phyloP scores from a whole-genome alignment of 306 rosid genomes.

The Senna tora region DNA sequence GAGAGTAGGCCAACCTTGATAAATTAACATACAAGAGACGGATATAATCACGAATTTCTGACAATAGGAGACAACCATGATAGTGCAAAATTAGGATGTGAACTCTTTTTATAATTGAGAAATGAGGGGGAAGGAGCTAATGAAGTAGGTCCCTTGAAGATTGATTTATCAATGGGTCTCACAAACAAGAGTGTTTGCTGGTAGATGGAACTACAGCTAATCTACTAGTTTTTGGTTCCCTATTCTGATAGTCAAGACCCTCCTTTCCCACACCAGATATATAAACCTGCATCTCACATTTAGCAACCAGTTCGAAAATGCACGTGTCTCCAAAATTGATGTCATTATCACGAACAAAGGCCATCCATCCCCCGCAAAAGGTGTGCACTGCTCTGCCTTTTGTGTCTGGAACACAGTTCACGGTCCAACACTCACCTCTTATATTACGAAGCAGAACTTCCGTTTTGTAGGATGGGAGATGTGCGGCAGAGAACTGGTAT shows the following conservation, averaged over 20 bases:
- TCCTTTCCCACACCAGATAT: slow-evolving; percentile 68
- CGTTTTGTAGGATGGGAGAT: slow-evolving; percentile 76
- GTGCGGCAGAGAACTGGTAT: slow-evolving; percentile 73
- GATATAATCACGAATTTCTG: slow-evolving; percentile 3
- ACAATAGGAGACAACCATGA: slow-evolving; percentile 5
- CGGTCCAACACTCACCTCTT: slow-evolving; percentile 79
- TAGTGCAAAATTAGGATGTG: slow-evolving; percentile 24
- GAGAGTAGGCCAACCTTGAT: slow-evolving; percentile 2
- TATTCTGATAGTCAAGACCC: slow-evolving; percentile 58
- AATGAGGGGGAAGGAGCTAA: not conserved
- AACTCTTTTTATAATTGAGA: not conserved
- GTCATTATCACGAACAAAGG: slow-evolving; percentile 87
- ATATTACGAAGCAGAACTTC: slow-evolving; percentile 76
- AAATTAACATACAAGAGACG: not conserved
- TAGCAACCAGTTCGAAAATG: slow-evolving; percentile 78
- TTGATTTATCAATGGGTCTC: slow-evolving; percentile 32
- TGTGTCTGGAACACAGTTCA: slow-evolving; percentile 88
- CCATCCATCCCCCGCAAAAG: slow-evolving; percentile 95
- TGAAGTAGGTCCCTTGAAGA: slow-evolving; percentile 5
- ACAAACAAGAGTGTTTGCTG: slow-evolving; percentile 45
- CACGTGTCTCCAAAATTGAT: slow-evolving; percentile 78
- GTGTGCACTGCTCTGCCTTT: slow-evolving; percentile 80
- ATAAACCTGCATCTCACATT: slow-evolving; percentile 73
- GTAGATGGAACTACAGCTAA: slow-evolving; percentile 49
- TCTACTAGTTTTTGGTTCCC: slow-evolving; percentile 54